Evolutionary conservation across 2,329 filamentous ascomycete genomes (phyloP).

Genomic region (Botrytis elliptica): DNA sequence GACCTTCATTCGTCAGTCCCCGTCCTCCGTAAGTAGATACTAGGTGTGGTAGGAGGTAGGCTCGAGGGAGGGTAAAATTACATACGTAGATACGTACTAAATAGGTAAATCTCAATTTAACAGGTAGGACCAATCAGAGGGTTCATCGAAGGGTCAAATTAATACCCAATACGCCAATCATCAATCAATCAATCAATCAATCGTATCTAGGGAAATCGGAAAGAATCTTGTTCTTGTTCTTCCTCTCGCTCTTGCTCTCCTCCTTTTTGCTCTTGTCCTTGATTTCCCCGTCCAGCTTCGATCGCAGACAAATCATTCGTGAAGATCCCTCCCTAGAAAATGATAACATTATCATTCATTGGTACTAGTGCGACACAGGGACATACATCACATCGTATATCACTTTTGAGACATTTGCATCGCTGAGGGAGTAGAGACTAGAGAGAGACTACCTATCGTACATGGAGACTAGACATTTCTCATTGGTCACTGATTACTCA

Average conservation of each 20-base stretch:
- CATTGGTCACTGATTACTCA: background rate
- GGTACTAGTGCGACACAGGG: background rate
- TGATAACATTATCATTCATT: background rate
- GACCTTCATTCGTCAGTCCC: background rate
- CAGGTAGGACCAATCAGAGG: background rate
- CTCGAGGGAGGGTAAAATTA: background rate
- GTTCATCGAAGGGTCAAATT: background rate
- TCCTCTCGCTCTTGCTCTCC: too few species aligned
- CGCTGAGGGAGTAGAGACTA: too few species aligned
- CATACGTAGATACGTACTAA: background rate
- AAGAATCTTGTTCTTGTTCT: background rate
- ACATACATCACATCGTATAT: background rate
- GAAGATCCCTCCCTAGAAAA: background rate
- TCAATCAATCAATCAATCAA: background rate
- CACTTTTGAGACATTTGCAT: background rate
- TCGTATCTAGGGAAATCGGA: background rate
- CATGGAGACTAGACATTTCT: background rate
- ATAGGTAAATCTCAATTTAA: background rate
- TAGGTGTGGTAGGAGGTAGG: too few species aligned
- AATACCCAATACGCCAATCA: background rate
- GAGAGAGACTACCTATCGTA: too few species aligned
- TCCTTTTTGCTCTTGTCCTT: background rate
- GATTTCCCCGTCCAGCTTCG: too few species aligned
- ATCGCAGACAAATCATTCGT: background rate
- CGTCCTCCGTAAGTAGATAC: too few species aligned